A percentile compares a stretch with the other conserved stretches of the same genome.
Evolutionary conservation across 2,329 filamentous ascomycete genomes (phyloP).

Genomic region (Penicillium sp.): DNA sequence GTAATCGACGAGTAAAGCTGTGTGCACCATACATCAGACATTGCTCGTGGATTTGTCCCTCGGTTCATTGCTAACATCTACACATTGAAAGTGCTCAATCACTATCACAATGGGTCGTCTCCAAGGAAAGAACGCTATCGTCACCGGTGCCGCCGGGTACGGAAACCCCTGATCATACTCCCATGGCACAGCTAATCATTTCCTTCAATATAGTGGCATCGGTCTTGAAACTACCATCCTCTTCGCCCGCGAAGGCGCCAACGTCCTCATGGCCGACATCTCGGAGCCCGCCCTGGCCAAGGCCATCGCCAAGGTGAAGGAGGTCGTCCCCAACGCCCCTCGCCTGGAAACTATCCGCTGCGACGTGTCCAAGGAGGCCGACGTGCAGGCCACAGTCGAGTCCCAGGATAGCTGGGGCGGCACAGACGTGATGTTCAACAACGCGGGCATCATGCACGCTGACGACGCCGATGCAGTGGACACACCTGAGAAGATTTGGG

Average conservation of each 20-base stretch:
- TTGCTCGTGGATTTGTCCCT: background rate
- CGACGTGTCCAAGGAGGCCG: slow-evolving; percentile 80
- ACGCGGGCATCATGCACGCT: slow-evolving; percentile 93
- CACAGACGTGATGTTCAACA: slow-evolving; percentile 92
- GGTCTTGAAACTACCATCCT: slow-evolving; percentile 88
- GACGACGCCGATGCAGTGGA: slow-evolving; percentile 72
- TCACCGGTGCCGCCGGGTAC: slow-evolving; percentile 82
- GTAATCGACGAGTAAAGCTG: background rate
- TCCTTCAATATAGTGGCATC: slow-evolving; percentile 58
- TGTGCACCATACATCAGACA: background rate
- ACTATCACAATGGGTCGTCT: slow-evolving; percentile 34
- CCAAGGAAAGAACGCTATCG: slow-evolving; percentile 63
- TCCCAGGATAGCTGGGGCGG: slow-evolving; percentile 78
- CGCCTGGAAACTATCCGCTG: slow-evolving; percentile 29
- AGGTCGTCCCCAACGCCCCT: slow-evolving; percentile 55
- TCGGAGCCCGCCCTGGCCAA: slow-evolving; percentile 71
- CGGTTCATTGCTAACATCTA: slow-evolving; percentile 3
- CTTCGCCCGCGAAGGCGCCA: slow-evolving; percentile 82
- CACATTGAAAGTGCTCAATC: slow-evolving; percentile 1
- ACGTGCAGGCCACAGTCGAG: slow-evolving; percentile 70
- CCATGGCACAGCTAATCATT: background rate
- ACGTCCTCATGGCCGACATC: slow-evolving; percentile 79
- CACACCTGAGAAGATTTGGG: slow-evolving; percentile 88
- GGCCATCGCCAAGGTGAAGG: slow-evolving; percentile 67
- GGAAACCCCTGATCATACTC: background rate